Conservation (phyloP, 768 basidiomycete genomes). For the Clathrus columnatus region DNA sequence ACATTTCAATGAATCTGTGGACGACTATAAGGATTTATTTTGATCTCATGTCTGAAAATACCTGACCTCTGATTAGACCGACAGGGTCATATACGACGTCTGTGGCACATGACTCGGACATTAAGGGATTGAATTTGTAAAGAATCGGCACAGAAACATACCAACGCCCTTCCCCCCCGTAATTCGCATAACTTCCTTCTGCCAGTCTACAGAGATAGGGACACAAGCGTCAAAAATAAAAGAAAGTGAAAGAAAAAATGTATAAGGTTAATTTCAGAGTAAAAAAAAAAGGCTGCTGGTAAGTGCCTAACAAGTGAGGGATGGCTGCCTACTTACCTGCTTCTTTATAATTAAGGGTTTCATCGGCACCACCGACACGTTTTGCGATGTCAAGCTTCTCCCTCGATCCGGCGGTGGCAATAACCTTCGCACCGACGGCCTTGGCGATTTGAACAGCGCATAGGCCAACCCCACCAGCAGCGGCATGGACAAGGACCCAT, state of each 20-base stretch:
- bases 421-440: conserved; percentile 88
- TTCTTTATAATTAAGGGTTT: conserved; percentile 68
- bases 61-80: conserved; percentile 60
- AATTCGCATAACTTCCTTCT: conserved; percentile 77
- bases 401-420: conserved; percentile 80
- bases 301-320: background rate
- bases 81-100: conserved; percentile 83
- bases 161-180: conserved; percentile 78
- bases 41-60: background rate
- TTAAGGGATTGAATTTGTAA: background rate
- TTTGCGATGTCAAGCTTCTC: conserved; percentile 75
- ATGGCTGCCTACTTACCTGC: conserved; percentile 14
- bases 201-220: no score
- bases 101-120: conserved; percentile 1
- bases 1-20: conserved; percentile 75
- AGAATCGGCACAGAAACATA: conserved; percentile 13
- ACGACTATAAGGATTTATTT: background rate
- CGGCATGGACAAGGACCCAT: conserved; percentile 88
- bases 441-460: conserved; percentile 91
- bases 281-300: background rate
- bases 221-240: no score
- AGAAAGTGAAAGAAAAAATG: no score
- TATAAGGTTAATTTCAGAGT: no score
- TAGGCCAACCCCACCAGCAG: conserved; percentile 93
- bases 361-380: conserved; percentile 73